Evolutionary conservation across 805 yeast genomes (phyloP), one percentile per base, ranked within the genome.

Genomic region (Blastobotrys parvus): DNA sequence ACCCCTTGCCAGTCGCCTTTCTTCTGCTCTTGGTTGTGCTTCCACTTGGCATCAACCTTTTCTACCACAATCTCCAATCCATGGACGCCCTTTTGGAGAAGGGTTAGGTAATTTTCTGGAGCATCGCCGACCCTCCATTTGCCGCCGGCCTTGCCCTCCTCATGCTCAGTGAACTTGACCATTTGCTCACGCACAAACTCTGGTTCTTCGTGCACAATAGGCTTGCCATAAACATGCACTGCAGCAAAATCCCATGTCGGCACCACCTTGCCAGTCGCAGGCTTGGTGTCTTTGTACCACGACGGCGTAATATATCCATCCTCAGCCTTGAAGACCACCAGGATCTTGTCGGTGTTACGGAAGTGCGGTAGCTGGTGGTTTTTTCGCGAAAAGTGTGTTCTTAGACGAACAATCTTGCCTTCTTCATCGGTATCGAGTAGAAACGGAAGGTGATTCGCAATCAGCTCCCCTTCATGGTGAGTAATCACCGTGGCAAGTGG

Each of bases 161-260:
- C 68, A 49, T 69, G 72, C 43, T 65, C 58, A 2, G 77, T 70
- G 32, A 78, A 58, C 18, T 55, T 54, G 19, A 65, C 62, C 35
- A 78, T 54, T 51, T 74, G 78, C 0, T 57, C 45, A 33, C 70
- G 50, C 7, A 78, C 65, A 63, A 71, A 75, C 40, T 70, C 72
- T 8, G 7, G 10, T 41, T 72, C 76, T 16, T 45, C 42, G 13
- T 74, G 55, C 20, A 71, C 47, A 20, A 47, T 62, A 7, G 80
- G 69, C 22, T 57, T 68, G 3, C 85, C 85, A 44, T 71, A 63
- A 35, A 72, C 63, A 53, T 80, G 83, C 25, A 73, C 77, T 3
- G 74, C 60, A 2, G 74, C 76, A 59, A 71, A 78, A 56, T 75
- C 79, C 84, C 84, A 80, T 1, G 85, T 79, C 15, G 85, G 83